These are phyloP conservation scores for Rhodotorula sp. DNA, from an alignment of 1,284 basidiomycete genomes.

Conservation along the genomic window DNA sequence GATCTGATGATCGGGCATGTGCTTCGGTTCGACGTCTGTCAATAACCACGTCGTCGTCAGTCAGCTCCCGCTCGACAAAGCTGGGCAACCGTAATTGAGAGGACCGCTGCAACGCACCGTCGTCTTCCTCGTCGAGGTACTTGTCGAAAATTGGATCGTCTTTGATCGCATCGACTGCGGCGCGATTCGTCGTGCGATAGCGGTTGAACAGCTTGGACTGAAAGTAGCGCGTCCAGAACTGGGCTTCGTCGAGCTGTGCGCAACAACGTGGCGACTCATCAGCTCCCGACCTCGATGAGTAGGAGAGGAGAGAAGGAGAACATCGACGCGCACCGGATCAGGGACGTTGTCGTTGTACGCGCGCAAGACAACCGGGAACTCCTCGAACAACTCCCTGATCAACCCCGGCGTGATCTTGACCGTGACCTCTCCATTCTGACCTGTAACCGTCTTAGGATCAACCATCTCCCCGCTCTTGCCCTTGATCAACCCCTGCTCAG, in stretches of 20 bases:
- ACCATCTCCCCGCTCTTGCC: slow-evolving; percentile 69
- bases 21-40: slow-evolving; percentile 75
- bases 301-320: neutral
- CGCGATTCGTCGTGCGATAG: slow-evolving; percentile 82
- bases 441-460: slow-evolving; percentile 78
- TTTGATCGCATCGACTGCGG: slow-evolving; percentile 66
- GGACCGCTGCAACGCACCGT: slow-evolving; percentile 58
- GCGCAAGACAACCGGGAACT: slow-evolving; percentile 89
- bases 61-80: neutral
- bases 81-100: neutral
- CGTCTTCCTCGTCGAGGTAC: slow-evolving; percentile 91
- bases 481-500: slow-evolving; percentile 57
- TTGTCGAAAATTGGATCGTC: slow-evolving; percentile 93
- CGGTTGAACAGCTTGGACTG: slow-evolving; percentile 91
- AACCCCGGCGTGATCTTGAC: slow-evolving; percentile 90
- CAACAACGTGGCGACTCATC: too few species aligned
- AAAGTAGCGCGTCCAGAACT: slow-evolving; percentile 95
- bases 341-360: slow-evolving; percentile 94
- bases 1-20: slow-evolving; percentile 63
- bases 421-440: slow-evolving; percentile 72
- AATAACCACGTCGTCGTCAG: neutral
- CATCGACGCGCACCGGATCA: slow-evolving; percentile 56
- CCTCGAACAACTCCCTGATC: slow-evolving; percentile 93
- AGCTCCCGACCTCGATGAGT: too few species aligned
- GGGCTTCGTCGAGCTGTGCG: slow-evolving; percentile 18